phyloP scores from a whole-genome alignment of 2,329 filamentous ascomycete genomes.

The Pseudogymnoascus sp. region DNA sequence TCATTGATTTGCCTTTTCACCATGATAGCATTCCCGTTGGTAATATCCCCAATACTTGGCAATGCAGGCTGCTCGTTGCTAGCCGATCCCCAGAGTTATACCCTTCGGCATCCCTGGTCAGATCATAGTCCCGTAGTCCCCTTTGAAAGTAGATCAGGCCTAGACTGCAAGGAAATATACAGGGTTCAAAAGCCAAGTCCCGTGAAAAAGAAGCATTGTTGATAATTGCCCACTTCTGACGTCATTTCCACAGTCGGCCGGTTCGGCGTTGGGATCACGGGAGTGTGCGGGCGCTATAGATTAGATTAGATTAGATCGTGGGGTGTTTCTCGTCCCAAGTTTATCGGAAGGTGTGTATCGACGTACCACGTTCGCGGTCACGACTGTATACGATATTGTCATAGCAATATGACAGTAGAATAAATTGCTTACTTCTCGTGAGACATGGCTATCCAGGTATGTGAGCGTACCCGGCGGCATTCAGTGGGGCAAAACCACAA shows the following conservation, averaged over 20 bases:
- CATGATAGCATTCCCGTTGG: not conserved
- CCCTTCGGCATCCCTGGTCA: not conserved
- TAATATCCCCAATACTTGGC: not conserved
- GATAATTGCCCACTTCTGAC: not conserved
- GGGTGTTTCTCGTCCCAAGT: not conserved
- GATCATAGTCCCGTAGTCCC: not conserved
- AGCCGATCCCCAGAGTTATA: not conserved
- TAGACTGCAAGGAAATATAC: not conserved
- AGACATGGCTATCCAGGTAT: constrained; percentile 4
- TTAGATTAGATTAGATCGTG: constrained; percentile 6
- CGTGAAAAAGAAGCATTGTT: not conserved
- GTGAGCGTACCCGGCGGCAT: not conserved
- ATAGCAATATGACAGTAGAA: not conserved
- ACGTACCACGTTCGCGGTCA: not conserved
- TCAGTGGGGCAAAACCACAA: not conserved
- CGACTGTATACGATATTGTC: not conserved
- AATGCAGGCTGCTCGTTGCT: not conserved
- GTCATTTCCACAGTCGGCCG: not conserved
- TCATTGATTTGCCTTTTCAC: not conserved
- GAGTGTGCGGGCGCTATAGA: not conserved
- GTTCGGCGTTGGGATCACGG: not conserved
- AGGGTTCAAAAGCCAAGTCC: not conserved
- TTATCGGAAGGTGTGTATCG: constrained; percentile 5
- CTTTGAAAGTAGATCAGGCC: not conserved
- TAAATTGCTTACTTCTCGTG: not conserved